Conservation (phyloP, 192 early-diverging fungal genomes). For the Rhizoclosmatium globosum region DNA sequence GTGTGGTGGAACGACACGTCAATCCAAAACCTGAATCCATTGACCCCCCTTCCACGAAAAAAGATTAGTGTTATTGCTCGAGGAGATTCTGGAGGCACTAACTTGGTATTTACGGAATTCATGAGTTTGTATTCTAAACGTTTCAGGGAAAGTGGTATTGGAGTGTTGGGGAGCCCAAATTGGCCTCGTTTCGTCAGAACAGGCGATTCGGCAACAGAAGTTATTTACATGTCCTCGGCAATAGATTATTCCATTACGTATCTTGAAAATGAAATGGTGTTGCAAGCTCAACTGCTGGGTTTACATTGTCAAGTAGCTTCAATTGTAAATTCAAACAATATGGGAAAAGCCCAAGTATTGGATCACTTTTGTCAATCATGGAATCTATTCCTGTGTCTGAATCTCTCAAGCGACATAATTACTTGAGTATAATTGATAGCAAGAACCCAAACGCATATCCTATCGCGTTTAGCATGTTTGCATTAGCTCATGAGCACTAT, state of each 20-base stretch:
- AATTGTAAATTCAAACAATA: no score
- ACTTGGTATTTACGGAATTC: background rate
- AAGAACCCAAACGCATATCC: constrained; percentile 5
- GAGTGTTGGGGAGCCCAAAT: background rate
- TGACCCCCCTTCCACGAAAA: background rate
- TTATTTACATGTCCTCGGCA: background rate
- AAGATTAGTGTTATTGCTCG: background rate
- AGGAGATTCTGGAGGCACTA: background rate
- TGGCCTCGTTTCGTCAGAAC: background rate
- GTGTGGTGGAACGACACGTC: constrained; percentile 14
- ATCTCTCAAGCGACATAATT: background rate
- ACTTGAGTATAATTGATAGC: background rate
- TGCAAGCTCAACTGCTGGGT: background rate
- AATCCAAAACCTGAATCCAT: constrained; percentile 2
- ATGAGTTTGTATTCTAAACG: background rate
- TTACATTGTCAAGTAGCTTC: background rate
- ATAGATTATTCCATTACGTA: background rate
- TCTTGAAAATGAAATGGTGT: background rate
- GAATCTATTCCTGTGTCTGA: no score
- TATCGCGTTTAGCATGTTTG: background rate
- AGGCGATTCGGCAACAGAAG: background rate
- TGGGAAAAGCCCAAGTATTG: no score
- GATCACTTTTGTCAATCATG: no score
- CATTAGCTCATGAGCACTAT: constrained; percentile 7
- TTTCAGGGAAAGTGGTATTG: background rate